Evolutionary conservation across 2,329 filamentous ascomycete genomes (phyloP).

Genomic region (Cladophialophora carrionii): DNA sequence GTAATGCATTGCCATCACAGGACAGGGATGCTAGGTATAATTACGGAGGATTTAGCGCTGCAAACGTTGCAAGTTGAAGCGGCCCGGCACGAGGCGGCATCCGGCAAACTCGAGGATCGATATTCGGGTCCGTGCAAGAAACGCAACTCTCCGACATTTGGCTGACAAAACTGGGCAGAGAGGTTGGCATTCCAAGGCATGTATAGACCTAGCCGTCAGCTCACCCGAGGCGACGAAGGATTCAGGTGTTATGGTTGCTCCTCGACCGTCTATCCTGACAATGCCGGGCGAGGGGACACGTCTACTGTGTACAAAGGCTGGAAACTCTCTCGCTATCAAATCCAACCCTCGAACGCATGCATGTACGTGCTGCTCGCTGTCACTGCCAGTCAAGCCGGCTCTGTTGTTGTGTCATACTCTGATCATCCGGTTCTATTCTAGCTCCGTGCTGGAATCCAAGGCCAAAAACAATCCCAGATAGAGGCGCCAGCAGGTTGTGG

Average conservation of each 20-base stretch:
- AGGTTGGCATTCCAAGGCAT: neutral
- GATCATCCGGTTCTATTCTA: constrained; percentile 18
- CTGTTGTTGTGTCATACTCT: constrained; percentile 2
- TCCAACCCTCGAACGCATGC: neutral
- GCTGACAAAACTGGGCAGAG: no score
- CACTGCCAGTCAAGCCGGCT: neutral
- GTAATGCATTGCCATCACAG: no score
- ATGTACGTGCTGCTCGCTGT: neutral
- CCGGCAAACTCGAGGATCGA: no score
- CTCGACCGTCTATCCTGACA: neutral
- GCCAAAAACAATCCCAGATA: constrained; percentile 10
- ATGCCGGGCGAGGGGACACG: neutral
- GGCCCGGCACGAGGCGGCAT: no score
- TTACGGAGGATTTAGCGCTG: no score
- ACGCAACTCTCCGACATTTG: neutral
- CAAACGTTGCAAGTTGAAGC: no score
- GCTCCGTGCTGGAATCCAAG: constrained; percentile 16
- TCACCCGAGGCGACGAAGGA: neutral
- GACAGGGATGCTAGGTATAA: no score
- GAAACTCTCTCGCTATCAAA: neutral
- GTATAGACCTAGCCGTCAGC: neutral
- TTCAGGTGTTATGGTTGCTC: neutral
- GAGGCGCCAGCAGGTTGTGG: constrained; percentile 8
- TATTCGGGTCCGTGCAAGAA: no score
- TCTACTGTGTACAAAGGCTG: neutral